phyloP scores from a whole-genome alignment of 371 early-diverging fungal genomes.

The Smittium mucronatum region DNA sequence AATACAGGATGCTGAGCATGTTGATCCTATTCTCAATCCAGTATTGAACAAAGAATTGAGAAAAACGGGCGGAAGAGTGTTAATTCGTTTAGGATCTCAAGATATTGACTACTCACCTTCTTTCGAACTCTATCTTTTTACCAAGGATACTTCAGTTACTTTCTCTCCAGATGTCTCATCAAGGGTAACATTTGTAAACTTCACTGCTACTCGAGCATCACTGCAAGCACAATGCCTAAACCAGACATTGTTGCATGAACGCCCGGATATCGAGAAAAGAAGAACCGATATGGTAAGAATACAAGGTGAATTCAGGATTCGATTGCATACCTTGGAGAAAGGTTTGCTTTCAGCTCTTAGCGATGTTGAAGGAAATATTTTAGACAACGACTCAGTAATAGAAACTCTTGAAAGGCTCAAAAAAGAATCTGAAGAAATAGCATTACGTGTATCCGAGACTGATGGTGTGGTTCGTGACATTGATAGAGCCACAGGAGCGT shows the following conservation, averaged over 20 bases:
- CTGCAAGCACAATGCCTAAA: conserved; percentile 93
- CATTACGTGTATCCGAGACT: conserved; percentile 83
- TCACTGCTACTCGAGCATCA: conserved; percentile 90
- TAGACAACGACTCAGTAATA: conserved; percentile 93
- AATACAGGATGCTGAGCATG: conserved; percentile 91
- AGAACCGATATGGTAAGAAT: conserved; percentile 84
- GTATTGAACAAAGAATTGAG: conserved; percentile 92
- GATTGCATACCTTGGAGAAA: conserved; percentile 86
- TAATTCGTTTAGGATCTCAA: conserved; percentile 88
- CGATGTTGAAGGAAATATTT: conserved; percentile 88
- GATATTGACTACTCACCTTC: conserved; percentile 98
- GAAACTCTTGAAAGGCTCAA: conserved; percentile 88
- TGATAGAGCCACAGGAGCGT: conserved; percentile 75
- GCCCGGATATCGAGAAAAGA: conserved; percentile 90
- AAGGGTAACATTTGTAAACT: conserved; percentile 96
- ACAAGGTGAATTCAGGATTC: conserved; percentile 91
- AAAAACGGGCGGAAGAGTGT: conserved; percentile 90
- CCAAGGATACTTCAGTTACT: conserved; percentile 81
- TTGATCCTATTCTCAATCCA: conserved; percentile 95
- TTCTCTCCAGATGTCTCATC: conserved; percentile 93
- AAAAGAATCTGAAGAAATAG: conserved; percentile 87
- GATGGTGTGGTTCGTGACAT: conserved; percentile 91
- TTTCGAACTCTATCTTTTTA: conserved; percentile 86
- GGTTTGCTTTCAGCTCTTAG: conserved; percentile 84
- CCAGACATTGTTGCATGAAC: conserved; percentile 82